Conservation (phyloP, 73 alveolate species). For the Paramecium sonneborni region DNA sequence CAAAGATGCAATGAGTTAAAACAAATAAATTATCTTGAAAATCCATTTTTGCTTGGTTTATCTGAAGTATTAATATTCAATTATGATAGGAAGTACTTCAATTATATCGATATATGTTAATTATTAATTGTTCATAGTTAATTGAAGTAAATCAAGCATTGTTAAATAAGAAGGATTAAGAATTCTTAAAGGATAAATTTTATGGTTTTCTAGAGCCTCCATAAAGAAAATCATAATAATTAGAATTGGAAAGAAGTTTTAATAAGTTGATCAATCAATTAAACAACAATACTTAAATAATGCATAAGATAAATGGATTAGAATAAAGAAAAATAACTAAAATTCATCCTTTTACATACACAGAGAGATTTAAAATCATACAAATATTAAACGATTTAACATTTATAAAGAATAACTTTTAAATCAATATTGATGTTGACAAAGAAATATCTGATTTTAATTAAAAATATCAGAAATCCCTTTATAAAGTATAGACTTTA, state of each 20-base stretch:
- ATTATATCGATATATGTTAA: neutral
- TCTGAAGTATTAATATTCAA: neutral
- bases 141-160: neutral
- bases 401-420: neutral
- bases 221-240: neutral
- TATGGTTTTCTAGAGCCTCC: neutral
- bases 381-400: neutral
- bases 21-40: neutral
- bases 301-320: neutral
- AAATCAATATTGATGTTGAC: neutral
- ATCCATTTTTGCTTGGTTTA: slow-evolving; percentile 14
- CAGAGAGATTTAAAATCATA: neutral
- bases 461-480: neutral
- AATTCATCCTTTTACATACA: slow-evolving; percentile 17
- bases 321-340: slow-evolving; percentile 9
- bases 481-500: neutral
- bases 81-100: neutral
- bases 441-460: neutral
- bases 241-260: neutral
- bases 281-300: neutral
- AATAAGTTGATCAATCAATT: neutral
- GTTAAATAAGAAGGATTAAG: neutral
- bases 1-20: neutral
- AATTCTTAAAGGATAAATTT: neutral
- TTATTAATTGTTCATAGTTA: neutral